phyloP scores from a whole-genome alignment of 2,329 filamentous ascomycete species.

The Erysiphe pulchra region DNA sequence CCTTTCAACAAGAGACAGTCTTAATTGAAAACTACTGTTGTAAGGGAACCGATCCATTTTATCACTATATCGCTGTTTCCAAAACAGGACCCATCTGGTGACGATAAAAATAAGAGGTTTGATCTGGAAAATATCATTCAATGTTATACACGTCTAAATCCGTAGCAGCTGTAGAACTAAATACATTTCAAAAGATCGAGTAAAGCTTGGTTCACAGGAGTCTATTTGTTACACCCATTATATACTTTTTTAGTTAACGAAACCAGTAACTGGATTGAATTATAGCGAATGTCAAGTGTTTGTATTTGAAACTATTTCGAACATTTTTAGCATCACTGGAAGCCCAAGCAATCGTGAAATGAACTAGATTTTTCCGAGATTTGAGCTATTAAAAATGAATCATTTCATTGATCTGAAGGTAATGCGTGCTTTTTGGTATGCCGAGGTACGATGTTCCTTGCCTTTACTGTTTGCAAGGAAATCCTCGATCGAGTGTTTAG shows the following conservation, averaged over 20 bases:
- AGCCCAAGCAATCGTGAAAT: background rate
- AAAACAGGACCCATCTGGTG: too few relatives aligned
- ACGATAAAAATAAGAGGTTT: too few relatives aligned
- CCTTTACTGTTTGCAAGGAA: too few relatives aligned
- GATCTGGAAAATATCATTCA: too few relatives aligned
- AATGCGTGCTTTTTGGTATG: too few relatives aligned
- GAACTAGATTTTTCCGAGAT: too few relatives aligned
- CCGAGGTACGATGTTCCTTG: too few relatives aligned
- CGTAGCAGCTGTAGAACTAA: background rate
- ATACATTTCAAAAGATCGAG: background rate
- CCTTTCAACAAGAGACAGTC: background rate
- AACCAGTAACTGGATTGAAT: background rate
- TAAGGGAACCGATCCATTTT: background rate
- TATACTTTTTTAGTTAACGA: background rate
- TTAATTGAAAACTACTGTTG: background rate
- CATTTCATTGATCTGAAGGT: too few relatives aligned
- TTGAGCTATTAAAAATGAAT: too few relatives aligned
- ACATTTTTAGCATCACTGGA: background rate
- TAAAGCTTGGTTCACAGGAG: background rate
- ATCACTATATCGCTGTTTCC: background rate
- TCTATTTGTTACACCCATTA: background rate
- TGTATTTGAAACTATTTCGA: background rate
- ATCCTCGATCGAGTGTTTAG: too few relatives aligned
- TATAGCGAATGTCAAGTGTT: background rate
- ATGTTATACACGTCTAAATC: background rate